Conservation (phyloP, 2,329 filamentous ascomycete species). For the Epichloe sp. region DNA sequence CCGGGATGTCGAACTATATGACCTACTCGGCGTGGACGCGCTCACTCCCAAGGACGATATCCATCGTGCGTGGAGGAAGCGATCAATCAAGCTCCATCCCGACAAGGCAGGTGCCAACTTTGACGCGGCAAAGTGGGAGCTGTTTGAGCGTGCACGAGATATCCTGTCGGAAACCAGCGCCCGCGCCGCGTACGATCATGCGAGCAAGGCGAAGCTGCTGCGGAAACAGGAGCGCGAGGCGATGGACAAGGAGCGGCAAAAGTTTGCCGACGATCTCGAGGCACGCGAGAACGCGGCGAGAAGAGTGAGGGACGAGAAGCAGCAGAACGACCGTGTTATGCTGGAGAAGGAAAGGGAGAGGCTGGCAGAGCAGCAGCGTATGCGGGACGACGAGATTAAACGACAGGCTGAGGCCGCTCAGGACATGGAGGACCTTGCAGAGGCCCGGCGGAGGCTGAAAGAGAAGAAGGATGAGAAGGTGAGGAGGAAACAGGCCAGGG, state of each 20-base stretch:
- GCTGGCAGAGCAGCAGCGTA: slow-evolving; percentile 23
- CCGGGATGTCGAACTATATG: slow-evolving; percentile 62
- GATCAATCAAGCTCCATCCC: slow-evolving; percentile 82
- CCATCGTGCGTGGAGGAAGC: slow-evolving; percentile 71
- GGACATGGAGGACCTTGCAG: slow-evolving; percentile 25
- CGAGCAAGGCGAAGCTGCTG: slow-evolving; percentile 56
- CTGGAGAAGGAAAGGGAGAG: slow-evolving; percentile 25
- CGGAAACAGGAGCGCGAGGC: slow-evolving; percentile 58
- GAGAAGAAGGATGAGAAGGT: slow-evolving; percentile 29
- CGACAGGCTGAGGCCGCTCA: slow-evolving; percentile 24
- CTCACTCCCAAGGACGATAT: slow-evolving; percentile 59
- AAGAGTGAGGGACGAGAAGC: slow-evolving; percentile 38
- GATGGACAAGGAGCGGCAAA: slow-evolving; percentile 58
- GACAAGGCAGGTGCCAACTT: slow-evolving; percentile 72
- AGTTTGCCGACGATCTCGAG: slow-evolving; percentile 80
- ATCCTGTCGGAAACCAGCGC: slow-evolving; percentile 60
- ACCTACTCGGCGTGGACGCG: slow-evolving; percentile 54
- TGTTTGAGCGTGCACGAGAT: slow-evolving; percentile 75
- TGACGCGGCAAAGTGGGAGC: slow-evolving; percentile 72
- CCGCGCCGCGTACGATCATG: slow-evolving; percentile 66
- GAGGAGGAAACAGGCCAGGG: slow-evolving; percentile 23
- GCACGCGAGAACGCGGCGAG: slow-evolving; percentile 57
- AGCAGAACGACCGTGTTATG: slow-evolving; percentile 21
- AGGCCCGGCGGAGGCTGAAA: slow-evolving; percentile 23
- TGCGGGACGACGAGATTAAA: slow-evolving; percentile 23